These are phyloP conservation scores for Cryptococcus sp. DNA, from an alignment of 1,284 basidiomycete species.

Conservation along the genomic window DNA sequence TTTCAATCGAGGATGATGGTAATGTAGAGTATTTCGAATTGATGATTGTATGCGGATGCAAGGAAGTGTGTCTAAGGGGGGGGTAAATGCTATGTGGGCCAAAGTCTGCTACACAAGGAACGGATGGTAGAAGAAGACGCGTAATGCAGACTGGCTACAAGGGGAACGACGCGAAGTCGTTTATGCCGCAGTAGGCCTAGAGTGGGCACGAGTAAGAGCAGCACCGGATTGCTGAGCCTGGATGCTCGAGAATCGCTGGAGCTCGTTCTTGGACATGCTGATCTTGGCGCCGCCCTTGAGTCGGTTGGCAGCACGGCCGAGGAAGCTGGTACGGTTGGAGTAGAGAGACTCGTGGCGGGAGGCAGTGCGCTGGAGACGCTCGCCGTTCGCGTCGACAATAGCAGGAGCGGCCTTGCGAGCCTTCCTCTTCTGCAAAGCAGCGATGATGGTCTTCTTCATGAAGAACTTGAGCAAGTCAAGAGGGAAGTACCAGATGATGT, in stretches of 20 bases:
- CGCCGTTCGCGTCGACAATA: conserved; percentile 59
- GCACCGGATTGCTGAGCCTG: conserved; percentile 55
- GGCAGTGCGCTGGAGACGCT: conserved; percentile 80
- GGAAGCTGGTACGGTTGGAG: conserved; percentile 55
- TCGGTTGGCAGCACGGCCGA: conserved; percentile 45
- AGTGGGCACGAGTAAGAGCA: conserved; percentile 37
- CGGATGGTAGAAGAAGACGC: neutral
- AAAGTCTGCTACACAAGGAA: conserved; percentile 7
- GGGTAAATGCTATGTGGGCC: neutral
- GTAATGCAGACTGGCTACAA: conserved; percentile 3
- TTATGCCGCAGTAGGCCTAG: conserved; percentile 21
- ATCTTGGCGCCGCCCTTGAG: conserved; percentile 52
- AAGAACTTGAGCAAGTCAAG: conserved; percentile 94
- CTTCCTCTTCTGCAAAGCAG: conserved; percentile 72
- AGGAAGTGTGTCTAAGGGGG: conserved; percentile 1
- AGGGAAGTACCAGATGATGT: conserved; percentile 92
- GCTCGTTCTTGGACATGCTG: conserved; percentile 55
- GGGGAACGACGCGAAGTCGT: neutral
- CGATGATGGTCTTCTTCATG: conserved; percentile 91
- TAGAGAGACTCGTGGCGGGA: conserved; percentile 94
- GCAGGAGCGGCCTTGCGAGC: conserved; percentile 54
- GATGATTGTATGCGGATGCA: conserved; percentile 4
- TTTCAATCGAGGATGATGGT: neutral
- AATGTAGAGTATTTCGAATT: neutral
- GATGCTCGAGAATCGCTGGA: conserved; percentile 54